Conservation (phyloP, 352 stramenopile species). For the Thalassiosira mediterranea region DNA sequence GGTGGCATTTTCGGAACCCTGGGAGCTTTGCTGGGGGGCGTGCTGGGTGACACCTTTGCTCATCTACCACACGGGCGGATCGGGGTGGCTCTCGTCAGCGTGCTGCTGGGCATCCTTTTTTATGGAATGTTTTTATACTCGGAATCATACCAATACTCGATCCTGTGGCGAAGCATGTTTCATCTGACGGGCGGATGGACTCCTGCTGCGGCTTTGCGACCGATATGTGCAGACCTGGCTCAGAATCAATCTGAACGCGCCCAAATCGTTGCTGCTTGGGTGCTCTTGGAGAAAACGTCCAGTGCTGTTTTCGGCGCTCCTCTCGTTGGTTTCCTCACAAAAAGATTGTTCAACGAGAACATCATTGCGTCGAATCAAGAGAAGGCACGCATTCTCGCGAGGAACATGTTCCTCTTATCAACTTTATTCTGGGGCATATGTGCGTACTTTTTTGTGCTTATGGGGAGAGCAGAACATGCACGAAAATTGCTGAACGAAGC, state of each 20-base stretch:
- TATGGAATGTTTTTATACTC: slow-evolving; percentile 59
- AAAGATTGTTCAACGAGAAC: slow-evolving; percentile 31
- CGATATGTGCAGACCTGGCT: slow-evolving; percentile 56
- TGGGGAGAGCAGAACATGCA: slow-evolving; percentile 21
- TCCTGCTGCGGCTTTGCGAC: slow-evolving; percentile 41
- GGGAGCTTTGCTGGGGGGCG: slow-evolving; percentile 45
- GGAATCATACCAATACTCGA: slow-evolving; percentile 30
- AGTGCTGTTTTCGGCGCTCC: slow-evolving; percentile 54
- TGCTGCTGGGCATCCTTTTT: slow-evolving; percentile 44
- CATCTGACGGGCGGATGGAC: slow-evolving; percentile 43
- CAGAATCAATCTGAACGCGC: slow-evolving; percentile 51
- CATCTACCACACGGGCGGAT: slow-evolving; percentile 38
- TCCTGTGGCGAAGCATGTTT: slow-evolving; percentile 54
- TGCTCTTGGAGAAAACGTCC: slow-evolving; percentile 57
- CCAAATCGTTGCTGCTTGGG: slow-evolving; percentile 57
- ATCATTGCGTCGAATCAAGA: slow-evolving; percentile 14
- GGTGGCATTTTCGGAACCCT: slow-evolving; percentile 37
- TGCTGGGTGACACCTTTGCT: slow-evolving; percentile 51
- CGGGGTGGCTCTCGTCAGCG: slow-evolving; percentile 31
- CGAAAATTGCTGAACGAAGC: too few species aligned
- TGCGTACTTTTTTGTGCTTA: slow-evolving; percentile 45
- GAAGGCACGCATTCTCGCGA: slow-evolving; percentile 42
- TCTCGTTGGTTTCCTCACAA: slow-evolving; percentile 55
- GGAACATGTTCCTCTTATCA: slow-evolving; percentile 54
- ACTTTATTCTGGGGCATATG: slow-evolving; percentile 55